Evolutionary conservation across 495 filamentous ascomycete genomes (phyloP), one percentile per base, ranked within the genome.

Genomic region (Podospora australis): DNA sequence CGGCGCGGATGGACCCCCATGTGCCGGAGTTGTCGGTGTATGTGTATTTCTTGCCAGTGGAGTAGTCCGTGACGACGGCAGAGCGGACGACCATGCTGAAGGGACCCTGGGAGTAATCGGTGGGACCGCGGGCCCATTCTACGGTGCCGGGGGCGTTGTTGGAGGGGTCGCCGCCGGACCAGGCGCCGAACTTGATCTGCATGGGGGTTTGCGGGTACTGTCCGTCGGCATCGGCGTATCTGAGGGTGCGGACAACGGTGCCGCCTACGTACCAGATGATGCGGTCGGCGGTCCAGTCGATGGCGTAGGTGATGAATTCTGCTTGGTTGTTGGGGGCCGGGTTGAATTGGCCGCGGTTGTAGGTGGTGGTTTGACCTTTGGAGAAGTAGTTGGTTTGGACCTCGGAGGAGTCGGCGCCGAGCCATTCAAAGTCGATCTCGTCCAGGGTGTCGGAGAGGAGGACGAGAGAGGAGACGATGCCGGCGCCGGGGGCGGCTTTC

Each of bases 311-410:
- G 70, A 92, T 80, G 64, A 82, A 96, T 2, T 75, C 67, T 23
- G 66, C 74, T 53, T 88, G 81, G 54, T 78, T 82, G 41, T 74
- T 65, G 39, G 79, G 63, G 13, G 78, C 59, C 57, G 84, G 79
- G 56, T 80, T 78, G 64, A 83, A 90, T 29, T 82, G 74, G 14
- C 82, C 90, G 36, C 88, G 87, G 63, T 86, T 78, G 61, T 84
- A 90, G 8, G 77, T 74, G 10, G 67, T 70, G 1, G 83, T 86
- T 44, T 87, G 81, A 11, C 91, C 92, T 70, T 96, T 94, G 62
- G 87, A 85, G 61, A 91, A 98, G 72, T 90, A 98, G 70, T 98
- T 96, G 62, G 80, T 85, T 68, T 96, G 87, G 11, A 94, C 85
- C 44, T 82, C 64, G 42, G 57, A 74, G 45, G 71, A 67, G 56